phyloP scores from a whole-genome alignment of 2,329 filamentous ascomycete genomes.

The Leptographium wingfieldii region DNA sequence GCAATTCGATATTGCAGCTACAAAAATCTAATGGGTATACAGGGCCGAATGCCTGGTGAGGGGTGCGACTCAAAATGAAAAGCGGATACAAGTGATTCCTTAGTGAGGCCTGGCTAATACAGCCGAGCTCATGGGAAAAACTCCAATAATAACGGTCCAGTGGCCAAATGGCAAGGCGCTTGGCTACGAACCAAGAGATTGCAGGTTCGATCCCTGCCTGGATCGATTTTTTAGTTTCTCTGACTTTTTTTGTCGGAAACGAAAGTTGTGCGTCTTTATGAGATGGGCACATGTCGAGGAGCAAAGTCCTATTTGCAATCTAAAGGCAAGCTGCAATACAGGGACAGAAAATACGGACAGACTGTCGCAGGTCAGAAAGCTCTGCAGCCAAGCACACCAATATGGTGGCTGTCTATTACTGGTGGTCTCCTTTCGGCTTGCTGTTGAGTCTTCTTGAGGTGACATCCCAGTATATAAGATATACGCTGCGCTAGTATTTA shows the following conservation, averaged over 20 bases:
- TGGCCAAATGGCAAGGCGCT: conserved; percentile 23
- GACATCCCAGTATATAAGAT: background rate
- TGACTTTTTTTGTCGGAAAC: background rate
- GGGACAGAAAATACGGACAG: too few relatives aligned
- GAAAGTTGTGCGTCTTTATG: too few relatives aligned
- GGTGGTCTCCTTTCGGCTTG: too few relatives aligned
- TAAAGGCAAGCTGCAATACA: too few relatives aligned
- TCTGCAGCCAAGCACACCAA: too few relatives aligned
- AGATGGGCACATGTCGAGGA: too few relatives aligned
- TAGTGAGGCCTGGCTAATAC: background rate
- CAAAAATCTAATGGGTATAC: background rate
- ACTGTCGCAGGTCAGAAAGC: too few relatives aligned
- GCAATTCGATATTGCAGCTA: background rate
- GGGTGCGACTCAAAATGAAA: too few relatives aligned
- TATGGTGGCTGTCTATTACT: too few relatives aligned
- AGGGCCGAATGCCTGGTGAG: background rate
- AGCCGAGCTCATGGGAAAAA: background rate
- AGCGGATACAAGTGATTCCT: background rate
- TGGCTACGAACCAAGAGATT: conserved; percentile 26
- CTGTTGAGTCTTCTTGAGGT: too few relatives aligned
- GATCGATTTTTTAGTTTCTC: conserved; percentile 7
- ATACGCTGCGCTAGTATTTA: background rate
- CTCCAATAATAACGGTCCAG: conserved; percentile 9
- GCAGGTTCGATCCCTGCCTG: conserved; percentile 24
- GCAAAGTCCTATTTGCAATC: too few relatives aligned